A percentile compares a stretch with the other conserved stretches of the same genome.
phyloP scores from a whole-genome alignment of 2,329 filamentous ascomycete species.

The Colletotrichum spaethianum region DNA sequence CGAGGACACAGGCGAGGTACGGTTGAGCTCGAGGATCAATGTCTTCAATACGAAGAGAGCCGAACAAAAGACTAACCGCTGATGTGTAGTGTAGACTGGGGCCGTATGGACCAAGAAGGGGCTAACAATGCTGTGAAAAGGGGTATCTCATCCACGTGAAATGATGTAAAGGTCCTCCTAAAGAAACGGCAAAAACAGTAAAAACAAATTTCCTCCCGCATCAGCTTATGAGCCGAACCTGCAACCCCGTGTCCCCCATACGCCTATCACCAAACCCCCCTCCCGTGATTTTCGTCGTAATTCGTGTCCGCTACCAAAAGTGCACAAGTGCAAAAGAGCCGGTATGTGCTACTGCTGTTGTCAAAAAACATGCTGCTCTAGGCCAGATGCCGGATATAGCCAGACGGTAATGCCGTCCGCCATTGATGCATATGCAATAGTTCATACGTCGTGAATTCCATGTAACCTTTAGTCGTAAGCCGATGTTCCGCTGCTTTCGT shows the following conservation, averaged over 20 bases:
- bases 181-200: not conserved
- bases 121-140: constrained; percentile 42
- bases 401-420: not conserved
- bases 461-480: constrained; percentile 26
- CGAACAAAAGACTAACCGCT: constrained; percentile 7
- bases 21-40: not conserved
- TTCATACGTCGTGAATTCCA: constrained; percentile 21
- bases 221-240: not conserved
- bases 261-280: not conserved
- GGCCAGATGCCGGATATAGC: not conserved
- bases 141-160: constrained; percentile 60
- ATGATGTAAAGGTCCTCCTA: constrained; percentile 41
- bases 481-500: constrained; percentile 18
- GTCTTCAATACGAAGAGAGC: constrained; percentile 10
- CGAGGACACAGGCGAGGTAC: constrained; percentile 11
- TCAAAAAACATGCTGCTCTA: constrained; percentile 1
- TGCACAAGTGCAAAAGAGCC: not conserved
- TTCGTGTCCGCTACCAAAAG: not conserved
- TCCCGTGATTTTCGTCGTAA: not conserved
- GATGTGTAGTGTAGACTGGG: constrained; percentile 13
- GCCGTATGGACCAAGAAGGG: constrained; percentile 29
- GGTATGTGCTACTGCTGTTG: not conserved
- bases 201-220: not conserved
- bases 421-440: constrained; percentile 5
- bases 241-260: not conserved